Conservation (phyloP, 2,329 filamentous ascomycete genomes). For the Trichothecium sympodiale region DNA sequence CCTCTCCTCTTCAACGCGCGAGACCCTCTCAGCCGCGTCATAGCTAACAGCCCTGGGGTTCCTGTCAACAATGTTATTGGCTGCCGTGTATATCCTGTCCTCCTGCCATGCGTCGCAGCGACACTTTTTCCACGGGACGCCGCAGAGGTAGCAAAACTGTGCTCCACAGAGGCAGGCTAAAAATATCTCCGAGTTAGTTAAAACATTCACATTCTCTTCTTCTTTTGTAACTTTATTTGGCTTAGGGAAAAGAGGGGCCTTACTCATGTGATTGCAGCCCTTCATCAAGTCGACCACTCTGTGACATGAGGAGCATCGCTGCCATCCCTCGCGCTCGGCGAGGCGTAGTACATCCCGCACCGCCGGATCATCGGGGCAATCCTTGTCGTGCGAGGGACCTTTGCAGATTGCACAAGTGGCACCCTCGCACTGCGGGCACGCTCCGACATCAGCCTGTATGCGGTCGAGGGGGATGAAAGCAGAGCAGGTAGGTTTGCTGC, state of each 20-base stretch:
- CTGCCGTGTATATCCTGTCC: no score
- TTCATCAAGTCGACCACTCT: slow-evolving; percentile 33
- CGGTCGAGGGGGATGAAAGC: slow-evolving; percentile 3
- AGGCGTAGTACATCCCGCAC: slow-evolving; percentile 27
- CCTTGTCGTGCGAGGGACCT: slow-evolving; percentile 25
- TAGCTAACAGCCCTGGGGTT: no score
- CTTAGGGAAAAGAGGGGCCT: slow-evolving; percentile 12
- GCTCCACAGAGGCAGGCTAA: background rate
- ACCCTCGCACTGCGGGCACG: slow-evolving; percentile 7
- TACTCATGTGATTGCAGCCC: slow-evolving; percentile 49
- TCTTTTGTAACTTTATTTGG: background rate
- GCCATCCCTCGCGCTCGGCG: slow-evolving; percentile 35
- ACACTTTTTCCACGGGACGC: background rate
- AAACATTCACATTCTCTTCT: no score
- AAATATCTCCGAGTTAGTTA: no score
- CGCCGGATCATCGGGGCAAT: slow-evolving; percentile 34
- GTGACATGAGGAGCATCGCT: slow-evolving; percentile 34
- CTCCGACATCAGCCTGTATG: slow-evolving; percentile 12
- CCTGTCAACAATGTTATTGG: no score
- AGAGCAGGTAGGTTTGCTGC: slow-evolving; percentile 29
- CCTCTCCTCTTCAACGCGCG: no score
- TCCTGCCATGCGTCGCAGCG: background rate
- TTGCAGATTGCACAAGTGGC: slow-evolving; percentile 41
- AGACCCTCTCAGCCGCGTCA: no score
- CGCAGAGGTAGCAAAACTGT: background rate